Base-by-base conservation (phyloP, 169 alveolate genomes). In the Theileria parva region DNA sequence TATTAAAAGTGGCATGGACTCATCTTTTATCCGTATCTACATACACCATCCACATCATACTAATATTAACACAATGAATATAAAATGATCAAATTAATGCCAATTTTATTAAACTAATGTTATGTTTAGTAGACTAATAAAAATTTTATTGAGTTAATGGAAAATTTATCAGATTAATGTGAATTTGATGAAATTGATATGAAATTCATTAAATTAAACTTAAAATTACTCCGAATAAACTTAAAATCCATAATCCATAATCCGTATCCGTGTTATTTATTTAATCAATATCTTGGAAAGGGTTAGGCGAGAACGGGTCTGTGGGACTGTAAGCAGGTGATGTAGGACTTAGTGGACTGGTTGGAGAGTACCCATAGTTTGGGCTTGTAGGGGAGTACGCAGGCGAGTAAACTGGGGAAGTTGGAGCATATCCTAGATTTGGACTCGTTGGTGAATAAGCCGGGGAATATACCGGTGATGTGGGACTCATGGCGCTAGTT, bases 381-480 rank as follows among this genome's bases (percentile, higher is more conserved):
- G 94, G 88, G 15, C 88, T 86, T 13, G 90, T 85, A 1, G 96
- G 96, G 8, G 94, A 71, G 72, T 92, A 94, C 2, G 90, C 93
- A 39, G 96, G 95, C 17, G 94, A 91, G 81, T 93, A 94, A 50
- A 94, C 90, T 0, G 97, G 96, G 8, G 95, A 89, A 23, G 96
- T 89, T 25, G 97, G 97, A 6, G 95, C 86, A 66, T 89, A 91
- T 17, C 81, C 91, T 30, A 86, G 76, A 68, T 80, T 71, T 27
- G 97, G 97, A 6, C 95, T 89, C 8, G 97, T 94, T 8, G 97
- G 97, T 3, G 97, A 92, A 80, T 94, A 94, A 28, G 88, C 94
- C 53, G 96, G 96, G 0, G 96, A 92, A 77, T 95, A 95, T 2
- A 90, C 91, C 0, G 98, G 98, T 2, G 97, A 92, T 23, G 96